phyloP scores from a whole-genome alignment of 2,329 filamentous ascomycete genomes.

The Myotisia sp. region DNA sequence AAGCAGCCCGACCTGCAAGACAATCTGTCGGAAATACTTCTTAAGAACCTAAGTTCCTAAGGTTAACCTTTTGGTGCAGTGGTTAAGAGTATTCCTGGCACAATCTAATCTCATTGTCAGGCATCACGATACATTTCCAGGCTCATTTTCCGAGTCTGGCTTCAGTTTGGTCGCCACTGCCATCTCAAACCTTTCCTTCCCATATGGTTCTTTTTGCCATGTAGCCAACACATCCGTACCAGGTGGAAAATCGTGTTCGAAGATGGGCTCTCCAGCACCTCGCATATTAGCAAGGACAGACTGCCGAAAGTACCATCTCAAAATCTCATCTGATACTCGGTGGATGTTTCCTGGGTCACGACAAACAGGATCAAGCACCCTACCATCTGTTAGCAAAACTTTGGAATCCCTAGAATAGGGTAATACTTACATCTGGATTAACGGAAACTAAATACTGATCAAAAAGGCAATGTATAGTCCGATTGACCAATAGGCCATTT shows the following conservation, averaged over 20 bases:
- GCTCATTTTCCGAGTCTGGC: too few species aligned
- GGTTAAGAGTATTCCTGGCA: neutral
- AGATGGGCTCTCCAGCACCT: slow-evolving; percentile 15
- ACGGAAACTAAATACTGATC: slow-evolving; percentile 4
- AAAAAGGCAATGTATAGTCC: slow-evolving; percentile 8
- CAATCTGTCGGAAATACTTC: too few species aligned
- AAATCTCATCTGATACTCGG: slow-evolving; percentile 12
- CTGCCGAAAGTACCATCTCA: slow-evolving; percentile 16
- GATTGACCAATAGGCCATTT: slow-evolving; percentile 11
- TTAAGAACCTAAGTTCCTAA: too few species aligned
- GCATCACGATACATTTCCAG: too few species aligned
- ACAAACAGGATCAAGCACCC: slow-evolving; percentile 12
- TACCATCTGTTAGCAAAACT: too few species aligned
- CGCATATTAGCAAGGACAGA: slow-evolving; percentile 16
- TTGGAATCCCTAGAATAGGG: too few species aligned
- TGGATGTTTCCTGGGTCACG: slow-evolving; percentile 7
- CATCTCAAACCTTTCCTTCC: slow-evolving; percentile 12
- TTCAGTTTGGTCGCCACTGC: slow-evolving; percentile 7
- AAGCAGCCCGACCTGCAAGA: too few species aligned
- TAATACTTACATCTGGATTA: slow-evolving; percentile 3
- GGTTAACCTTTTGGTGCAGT: neutral
- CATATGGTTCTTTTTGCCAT: slow-evolving; percentile 9
- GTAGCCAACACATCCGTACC: slow-evolving; percentile 14
- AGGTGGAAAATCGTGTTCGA: slow-evolving; percentile 15
- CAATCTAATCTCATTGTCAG: too few species aligned